phyloP scores from a whole-genome alignment of 2,329 filamentous ascomycete genomes.

The Amauroascus niger region DNA sequence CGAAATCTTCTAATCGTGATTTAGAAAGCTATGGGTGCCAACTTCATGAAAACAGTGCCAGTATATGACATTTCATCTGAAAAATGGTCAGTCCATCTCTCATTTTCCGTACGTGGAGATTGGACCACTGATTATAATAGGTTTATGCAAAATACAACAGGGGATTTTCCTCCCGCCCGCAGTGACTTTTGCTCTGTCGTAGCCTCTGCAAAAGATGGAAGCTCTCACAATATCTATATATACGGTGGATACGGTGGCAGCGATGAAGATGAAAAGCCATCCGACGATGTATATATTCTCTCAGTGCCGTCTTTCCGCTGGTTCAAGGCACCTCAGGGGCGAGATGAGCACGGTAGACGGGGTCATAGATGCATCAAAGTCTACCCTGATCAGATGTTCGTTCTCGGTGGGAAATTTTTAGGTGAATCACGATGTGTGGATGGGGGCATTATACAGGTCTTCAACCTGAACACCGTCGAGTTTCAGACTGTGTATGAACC shows the following conservation, averaged over 20 bases:
- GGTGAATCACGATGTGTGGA: conserved; percentile 39
- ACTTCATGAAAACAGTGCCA: conserved; percentile 31
- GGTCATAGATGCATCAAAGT: conserved; percentile 28
- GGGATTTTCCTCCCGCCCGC: conserved; percentile 28
- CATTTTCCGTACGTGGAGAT: not conserved
- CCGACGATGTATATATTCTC: conserved; percentile 28
- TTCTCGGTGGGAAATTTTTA: conserved; percentile 27
- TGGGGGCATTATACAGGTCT: conserved; percentile 45
- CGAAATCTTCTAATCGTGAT: not conserved
- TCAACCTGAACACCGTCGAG: conserved; percentile 28
- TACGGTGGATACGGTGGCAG: conserved; percentile 29
- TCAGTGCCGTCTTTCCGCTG: conserved; percentile 30
- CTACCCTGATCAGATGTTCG: conserved; percentile 43
- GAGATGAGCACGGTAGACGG: conserved; percentile 20
- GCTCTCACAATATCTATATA: conserved; percentile 31
- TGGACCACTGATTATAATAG: conserved; percentile 19
- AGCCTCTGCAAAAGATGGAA: conserved; percentile 30
- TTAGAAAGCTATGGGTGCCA: conserved; percentile 22
- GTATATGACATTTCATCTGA: conserved; percentile 30
- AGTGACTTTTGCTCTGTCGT: conserved; percentile 36
- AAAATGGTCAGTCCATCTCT: conserved; percentile 22
- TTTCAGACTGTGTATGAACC: conserved; percentile 28
- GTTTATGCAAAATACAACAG: conserved; percentile 36
- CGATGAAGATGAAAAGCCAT: conserved; percentile 18
- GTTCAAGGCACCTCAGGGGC: conserved; percentile 23